phyloP scores from a whole-genome alignment of 1,284 basidiomycete species.

The Jaminaea rosea region DNA sequence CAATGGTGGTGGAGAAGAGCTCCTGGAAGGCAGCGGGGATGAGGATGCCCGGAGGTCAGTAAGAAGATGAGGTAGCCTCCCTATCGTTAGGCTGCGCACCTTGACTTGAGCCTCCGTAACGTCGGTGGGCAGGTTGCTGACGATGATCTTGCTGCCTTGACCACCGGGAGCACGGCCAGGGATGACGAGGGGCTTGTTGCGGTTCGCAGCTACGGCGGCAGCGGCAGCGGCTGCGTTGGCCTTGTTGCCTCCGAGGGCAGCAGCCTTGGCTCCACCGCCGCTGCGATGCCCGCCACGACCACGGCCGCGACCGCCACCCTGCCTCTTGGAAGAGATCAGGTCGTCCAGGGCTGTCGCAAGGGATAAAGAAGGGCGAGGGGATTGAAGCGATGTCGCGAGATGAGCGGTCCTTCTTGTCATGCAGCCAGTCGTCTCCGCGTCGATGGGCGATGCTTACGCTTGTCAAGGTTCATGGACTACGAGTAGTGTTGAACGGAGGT shows the following conservation, averaged over 20 bases:
- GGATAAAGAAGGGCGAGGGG: neutral
- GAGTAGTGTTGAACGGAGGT: neutral
- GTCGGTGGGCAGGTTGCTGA: constrained; percentile 87
- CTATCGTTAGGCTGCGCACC: constrained; percentile 47
- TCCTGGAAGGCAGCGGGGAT: constrained; percentile 53
- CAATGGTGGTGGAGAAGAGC: constrained; percentile 82
- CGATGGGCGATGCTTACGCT: constrained; percentile 7
- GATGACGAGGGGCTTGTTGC: constrained; percentile 43
- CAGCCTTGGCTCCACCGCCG: constrained; percentile 34
- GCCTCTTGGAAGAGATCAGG: constrained; percentile 37
- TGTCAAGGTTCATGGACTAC: constrained; percentile 17
- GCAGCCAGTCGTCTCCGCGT: neutral
- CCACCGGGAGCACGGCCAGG: constrained; percentile 28
- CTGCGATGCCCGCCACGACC: constrained; percentile 15
- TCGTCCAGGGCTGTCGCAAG: constrained; percentile 39
- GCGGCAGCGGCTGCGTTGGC: constrained; percentile 21
- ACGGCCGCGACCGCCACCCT: constrained; percentile 23
- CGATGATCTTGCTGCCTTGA: constrained; percentile 71
- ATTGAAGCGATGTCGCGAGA: neutral
- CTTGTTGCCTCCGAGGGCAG: constrained; percentile 23
- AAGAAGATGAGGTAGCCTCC: constrained; percentile 5
- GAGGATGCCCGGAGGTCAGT: constrained; percentile 7
- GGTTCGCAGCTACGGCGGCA: constrained; percentile 34
- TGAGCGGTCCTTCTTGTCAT: no score
- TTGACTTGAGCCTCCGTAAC: constrained; percentile 89